Conservation (phyloP, 257 asterid genomes). For the Penstemon davidsonii region DNA sequence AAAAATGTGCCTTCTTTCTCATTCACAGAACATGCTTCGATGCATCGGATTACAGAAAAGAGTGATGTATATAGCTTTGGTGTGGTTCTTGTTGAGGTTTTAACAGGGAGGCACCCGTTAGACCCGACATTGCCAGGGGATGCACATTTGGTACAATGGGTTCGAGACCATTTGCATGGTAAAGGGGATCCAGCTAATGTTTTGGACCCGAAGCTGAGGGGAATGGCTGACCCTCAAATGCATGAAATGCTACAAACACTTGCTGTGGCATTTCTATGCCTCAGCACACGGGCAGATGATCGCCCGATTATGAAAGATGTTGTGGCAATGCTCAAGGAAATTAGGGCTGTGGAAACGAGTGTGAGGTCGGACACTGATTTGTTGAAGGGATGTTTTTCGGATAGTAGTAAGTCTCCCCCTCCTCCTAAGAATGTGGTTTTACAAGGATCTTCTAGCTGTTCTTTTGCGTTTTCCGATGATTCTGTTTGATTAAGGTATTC, state of each 20-base stretch:
- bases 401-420: conserved; percentile 34
- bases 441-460: conserved; percentile 83
- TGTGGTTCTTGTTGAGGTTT: conserved; percentile 77
- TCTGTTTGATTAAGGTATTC: conserved; percentile 39
- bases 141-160: conserved; percentile 87
- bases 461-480: conserved; percentile 80
- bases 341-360: conserved; percentile 54
- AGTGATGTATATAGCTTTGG: conserved; percentile 94
- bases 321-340: conserved; percentile 89
- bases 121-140: conserved; percentile 91
- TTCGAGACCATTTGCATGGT: conserved; percentile 62
- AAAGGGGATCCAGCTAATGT: conserved; percentile 62
- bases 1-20: background rate
- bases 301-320: conserved; percentile 96
- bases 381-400: conserved; percentile 42
- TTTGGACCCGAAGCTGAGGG: conserved; percentile 87
- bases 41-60: conserved; percentile 72
- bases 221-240: conserved; percentile 88
- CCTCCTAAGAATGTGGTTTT: conserved; percentile 47
- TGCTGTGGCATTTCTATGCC: conserved; percentile 86
- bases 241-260: conserved; percentile 94
- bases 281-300: conserved; percentile 60
- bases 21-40: conserved; percentile 75
- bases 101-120: conserved; percentile 93
- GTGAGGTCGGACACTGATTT: conserved; percentile 48